These are phyloP conservation scores for Phytophthora idaei DNA, from an alignment of 352 stramenopile genomes.

Conservation along the genomic window DNA sequence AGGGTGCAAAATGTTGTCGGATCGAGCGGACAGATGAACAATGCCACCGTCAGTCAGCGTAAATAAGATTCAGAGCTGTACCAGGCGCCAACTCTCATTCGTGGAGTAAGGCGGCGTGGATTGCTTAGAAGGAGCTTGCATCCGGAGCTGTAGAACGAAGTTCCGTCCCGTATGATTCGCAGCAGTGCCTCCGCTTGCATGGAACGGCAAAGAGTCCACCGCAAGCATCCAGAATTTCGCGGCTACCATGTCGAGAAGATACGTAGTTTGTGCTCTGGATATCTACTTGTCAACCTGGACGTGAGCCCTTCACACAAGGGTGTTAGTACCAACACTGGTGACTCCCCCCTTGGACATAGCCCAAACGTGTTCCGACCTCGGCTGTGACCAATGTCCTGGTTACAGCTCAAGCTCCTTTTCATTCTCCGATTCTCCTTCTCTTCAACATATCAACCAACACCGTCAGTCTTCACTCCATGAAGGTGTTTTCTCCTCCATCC, in stretches of 20 bases:
- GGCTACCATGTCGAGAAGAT: constrained; percentile 1
- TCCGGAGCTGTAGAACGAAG: constrained; percentile 21
- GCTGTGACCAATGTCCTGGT: constrained; percentile 7
- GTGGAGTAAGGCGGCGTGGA: constrained; percentile 1
- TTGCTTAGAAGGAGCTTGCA: constrained; percentile 14
- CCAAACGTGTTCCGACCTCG: constrained; percentile 1
- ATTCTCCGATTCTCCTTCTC: constrained; percentile 31
- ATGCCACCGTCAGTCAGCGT: neutral
- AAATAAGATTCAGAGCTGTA: constrained; percentile 13
- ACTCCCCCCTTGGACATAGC: neutral
- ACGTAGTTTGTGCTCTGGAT: constrained; percentile 10
- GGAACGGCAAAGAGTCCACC: constrained; percentile 16
- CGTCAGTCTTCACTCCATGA: neutral
- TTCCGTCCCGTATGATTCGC: constrained; percentile 15
- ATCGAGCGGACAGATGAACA: constrained; percentile 15
- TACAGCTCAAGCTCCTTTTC: constrained; percentile 20
- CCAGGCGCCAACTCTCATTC: constrained; percentile 13
- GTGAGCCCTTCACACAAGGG: constrained; percentile 19
- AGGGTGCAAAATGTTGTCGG: constrained; percentile 4
- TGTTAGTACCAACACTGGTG: constrained; percentile 8
- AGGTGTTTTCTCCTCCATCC: neutral
- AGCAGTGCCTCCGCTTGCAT: constrained; percentile 17
- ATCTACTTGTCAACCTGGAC: constrained; percentile 16
- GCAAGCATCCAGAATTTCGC: constrained; percentile 33
- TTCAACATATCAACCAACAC: constrained; percentile 8